A percentile compares a stretch with the other conserved stretches of the same genome.
These are phyloP conservation scores for Pseudonitzschia pungens DNA, from an alignment of 108 stramenopile genomes.

Conservation along the genomic window DNA sequence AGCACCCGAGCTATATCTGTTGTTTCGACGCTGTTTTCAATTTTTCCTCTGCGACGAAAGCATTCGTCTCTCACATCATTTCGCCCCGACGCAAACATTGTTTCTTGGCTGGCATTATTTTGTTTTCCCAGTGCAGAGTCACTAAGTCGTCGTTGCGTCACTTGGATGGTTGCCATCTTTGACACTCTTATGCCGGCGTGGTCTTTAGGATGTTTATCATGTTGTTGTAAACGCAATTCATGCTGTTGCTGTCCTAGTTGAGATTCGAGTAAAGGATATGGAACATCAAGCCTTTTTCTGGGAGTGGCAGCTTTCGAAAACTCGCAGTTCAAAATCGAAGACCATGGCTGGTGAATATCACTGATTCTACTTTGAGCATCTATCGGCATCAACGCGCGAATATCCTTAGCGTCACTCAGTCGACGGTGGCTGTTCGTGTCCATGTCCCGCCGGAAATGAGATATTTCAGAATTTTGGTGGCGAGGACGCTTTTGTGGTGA, in stretches of 20 bases:
- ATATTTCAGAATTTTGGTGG: neutral
- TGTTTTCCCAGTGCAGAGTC: neutral
- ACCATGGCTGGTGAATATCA: neutral
- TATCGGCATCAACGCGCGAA: neutral
- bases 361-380: neutral
- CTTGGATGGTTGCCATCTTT: neutral
- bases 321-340: neutral
- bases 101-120: too few relatives aligned
- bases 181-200: neutral
- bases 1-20: too few relatives aligned
- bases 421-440: neutral
- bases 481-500: neutral
- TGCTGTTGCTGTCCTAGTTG: neutral
- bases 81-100: too few relatives aligned
- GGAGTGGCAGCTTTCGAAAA: slow-evolving; percentile 5
- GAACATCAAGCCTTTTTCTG: neutral
- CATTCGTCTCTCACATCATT: too few relatives aligned
- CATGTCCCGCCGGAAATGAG: neutral
- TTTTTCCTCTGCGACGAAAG: too few relatives aligned
- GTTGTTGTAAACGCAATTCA: neutral
- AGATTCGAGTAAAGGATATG: slow-evolving; percentile 2
- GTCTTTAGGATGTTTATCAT: neutral
- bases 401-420: neutral
- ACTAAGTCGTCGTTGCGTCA: neutral
- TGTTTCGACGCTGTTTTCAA: too few relatives aligned